These are phyloP conservation scores for Tubosaeta sp. DNA, from an alignment of 768 basidiomycete genomes.

Conservation along the genomic window DNA sequence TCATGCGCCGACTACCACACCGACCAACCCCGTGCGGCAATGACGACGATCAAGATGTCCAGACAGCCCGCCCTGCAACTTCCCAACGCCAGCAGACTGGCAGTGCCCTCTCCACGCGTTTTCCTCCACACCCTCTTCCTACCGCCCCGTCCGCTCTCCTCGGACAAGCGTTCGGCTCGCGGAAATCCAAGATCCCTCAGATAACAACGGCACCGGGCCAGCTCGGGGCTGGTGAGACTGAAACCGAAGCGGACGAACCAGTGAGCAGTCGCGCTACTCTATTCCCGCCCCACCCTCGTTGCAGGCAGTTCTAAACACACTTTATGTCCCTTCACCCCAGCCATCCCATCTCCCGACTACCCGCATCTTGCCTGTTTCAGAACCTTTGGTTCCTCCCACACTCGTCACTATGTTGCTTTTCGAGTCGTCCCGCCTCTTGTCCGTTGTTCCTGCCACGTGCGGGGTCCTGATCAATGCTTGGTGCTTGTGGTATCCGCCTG, in stretches of 20 bases:
- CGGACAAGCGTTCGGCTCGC: conserved; percentile 26
- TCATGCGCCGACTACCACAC: background rate
- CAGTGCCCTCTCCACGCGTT: background rate
- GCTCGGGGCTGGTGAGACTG: conserved; percentile 68
- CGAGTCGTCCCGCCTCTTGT: conserved; percentile 63
- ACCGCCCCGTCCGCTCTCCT: conserved; percentile 20
- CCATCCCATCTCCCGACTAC: conserved; percentile 66
- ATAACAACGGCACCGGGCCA: conserved; percentile 64
- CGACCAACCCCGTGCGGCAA: background rate
- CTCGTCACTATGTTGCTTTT: conserved; percentile 59
- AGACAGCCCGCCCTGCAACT: background rate
- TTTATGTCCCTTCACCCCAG: conserved; percentile 31
- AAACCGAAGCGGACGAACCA: conserved; percentile 74
- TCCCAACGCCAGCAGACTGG: background rate
- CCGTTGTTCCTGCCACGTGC: conserved; percentile 67
- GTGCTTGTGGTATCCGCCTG: conserved; percentile 46
- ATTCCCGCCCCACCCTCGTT: background rate
- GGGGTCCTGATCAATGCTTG: conserved; percentile 63
- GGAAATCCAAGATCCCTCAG: conserved; percentile 36
- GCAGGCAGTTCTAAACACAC: conserved; percentile 5
- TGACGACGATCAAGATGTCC: background rate
- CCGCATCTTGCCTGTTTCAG: conserved; percentile 50
- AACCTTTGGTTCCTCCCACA: conserved; percentile 46
- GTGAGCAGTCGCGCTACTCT: conserved; percentile 38
- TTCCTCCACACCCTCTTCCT: background rate